These are phyloP conservation scores for Didymella keratinophila DNA, from an alignment of 2,329 filamentous ascomycete genomes.

Conservation along the genomic window DNA sequence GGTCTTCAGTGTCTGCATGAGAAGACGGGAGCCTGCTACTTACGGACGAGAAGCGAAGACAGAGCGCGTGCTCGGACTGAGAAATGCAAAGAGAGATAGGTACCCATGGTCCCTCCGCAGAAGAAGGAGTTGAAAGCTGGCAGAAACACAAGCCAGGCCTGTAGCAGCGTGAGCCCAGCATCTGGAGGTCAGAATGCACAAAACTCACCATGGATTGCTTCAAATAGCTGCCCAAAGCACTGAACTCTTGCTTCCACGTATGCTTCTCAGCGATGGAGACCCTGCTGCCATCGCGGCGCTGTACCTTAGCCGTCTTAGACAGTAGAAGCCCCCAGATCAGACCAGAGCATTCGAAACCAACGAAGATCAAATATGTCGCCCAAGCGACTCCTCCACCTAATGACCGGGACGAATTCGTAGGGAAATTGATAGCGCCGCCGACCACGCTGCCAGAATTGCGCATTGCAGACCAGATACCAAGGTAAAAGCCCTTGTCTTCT, in stretches of 20 bases:
- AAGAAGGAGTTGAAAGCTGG: neutral
- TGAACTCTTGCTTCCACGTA: neutral
- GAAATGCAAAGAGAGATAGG: neutral
- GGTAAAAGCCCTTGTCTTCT: neutral
- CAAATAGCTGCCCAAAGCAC: neutral
- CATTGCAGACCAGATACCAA: slow-evolving; percentile 10
- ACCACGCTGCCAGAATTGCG: neutral
- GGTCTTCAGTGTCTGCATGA: neutral
- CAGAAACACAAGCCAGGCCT: neutral
- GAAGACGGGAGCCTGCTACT: neutral
- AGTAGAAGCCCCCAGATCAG: neutral
- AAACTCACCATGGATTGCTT: neutral
- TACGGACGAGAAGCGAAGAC: neutral
- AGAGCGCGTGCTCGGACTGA: neutral
- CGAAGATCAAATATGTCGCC: neutral
- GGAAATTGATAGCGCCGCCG: neutral
- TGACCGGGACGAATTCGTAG: neutral
- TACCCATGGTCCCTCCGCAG: neutral
- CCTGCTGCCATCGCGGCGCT: neutral
- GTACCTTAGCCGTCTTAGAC: neutral
- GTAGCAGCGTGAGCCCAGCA: neutral
- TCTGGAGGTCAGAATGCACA: too few species aligned
- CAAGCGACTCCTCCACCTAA: neutral
- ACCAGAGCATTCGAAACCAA: neutral
- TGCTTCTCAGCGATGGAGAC: neutral